phyloP scores from a whole-genome alignment of 1,139 yeast species.

The Saccharomyces hybrid region DNA sequence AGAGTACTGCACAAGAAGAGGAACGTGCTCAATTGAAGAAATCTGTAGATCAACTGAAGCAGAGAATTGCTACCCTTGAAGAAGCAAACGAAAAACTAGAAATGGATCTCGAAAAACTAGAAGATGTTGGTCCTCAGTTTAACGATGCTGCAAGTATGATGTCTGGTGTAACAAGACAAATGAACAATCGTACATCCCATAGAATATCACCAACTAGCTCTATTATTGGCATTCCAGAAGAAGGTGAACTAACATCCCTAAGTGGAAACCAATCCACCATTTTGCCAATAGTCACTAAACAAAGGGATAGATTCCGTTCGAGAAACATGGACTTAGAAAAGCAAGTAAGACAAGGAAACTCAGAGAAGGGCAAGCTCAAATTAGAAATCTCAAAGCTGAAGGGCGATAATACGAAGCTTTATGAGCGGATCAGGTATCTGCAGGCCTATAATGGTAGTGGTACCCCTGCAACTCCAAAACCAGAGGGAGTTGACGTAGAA shows the following conservation, averaged over 20 bases:
- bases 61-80: constrained; percentile 38
- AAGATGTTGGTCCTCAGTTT: constrained; percentile 31
- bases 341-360: constrained; percentile 56
- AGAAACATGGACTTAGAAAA: constrained; percentile 79
- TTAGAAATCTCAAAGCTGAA: constrained; percentile 59
- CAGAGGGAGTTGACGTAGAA: constrained; percentile 38
- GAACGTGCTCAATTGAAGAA: constrained; percentile 16
- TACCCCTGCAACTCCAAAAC: constrained; percentile 13
- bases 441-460: constrained; percentile 19
- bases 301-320: constrained; percentile 83
- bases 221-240: constrained; percentile 40
- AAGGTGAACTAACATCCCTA: constrained; percentile 16
- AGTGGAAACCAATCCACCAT: constrained; percentile 38
- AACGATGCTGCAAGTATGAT: constrained; percentile 63
- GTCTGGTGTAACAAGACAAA: constrained; percentile 48
- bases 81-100: constrained; percentile 56
- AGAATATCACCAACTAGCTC: constrained; percentile 45
- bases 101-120: constrained; percentile 55
- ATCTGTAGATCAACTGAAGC: constrained; percentile 28
- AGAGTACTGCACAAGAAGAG: constrained; percentile 23
- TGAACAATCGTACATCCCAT: constrained; percentile 32
- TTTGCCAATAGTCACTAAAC: constrained; percentile 85
- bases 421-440: constrained; percentile 72
- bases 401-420: constrained; percentile 68
- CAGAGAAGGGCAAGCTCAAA: constrained; percentile 50